phyloP scores from a whole-genome alignment of 164 flowering plant species.

The Macadamia integrifolia region DNA sequence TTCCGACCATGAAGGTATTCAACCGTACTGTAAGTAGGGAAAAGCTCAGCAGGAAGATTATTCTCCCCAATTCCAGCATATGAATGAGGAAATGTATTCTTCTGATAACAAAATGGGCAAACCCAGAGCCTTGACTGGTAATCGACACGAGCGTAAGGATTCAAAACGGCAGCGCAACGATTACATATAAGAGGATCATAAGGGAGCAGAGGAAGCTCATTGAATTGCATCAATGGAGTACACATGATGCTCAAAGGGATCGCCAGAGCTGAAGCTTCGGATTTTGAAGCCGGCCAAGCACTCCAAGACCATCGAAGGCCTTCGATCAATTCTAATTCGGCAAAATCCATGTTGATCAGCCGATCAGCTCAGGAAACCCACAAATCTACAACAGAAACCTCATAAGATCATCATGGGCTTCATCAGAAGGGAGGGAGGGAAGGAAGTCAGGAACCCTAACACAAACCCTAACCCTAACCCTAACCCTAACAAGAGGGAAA shows the following conservation, averaged over 20 bases:
- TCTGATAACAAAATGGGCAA: conserved; percentile 71
- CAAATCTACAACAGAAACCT: neutral
- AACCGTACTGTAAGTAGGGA: conserved; percentile 86
- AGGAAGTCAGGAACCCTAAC: neutral
- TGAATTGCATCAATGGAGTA: conserved; percentile 63
- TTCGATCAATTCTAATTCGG: conserved; percentile 80
- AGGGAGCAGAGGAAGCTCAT: conserved; percentile 66
- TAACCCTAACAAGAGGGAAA: neutral
- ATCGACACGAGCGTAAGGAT: conserved; percentile 89
- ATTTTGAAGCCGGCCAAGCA: conserved; percentile 73
- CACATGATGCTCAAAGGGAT: conserved; percentile 75
- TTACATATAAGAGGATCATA: conserved; percentile 72
- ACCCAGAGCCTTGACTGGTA: conserved; percentile 68
- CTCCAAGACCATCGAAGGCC: conserved; percentile 97
- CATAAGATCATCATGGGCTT: neutral
- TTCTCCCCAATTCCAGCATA: conserved; percentile 63
- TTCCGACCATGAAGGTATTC: conserved; percentile 45
- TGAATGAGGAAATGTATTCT: conserved; percentile 61
- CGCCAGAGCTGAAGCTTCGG: conserved; percentile 47
- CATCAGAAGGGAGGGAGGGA: neutral
- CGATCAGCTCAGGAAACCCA: neutral
- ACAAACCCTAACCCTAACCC: neutral
- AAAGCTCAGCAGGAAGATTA: conserved; percentile 89
- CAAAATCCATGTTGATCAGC: conserved; percentile 56
- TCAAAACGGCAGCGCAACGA: conserved; percentile 58